Conservation (phyloP, 2,329 filamentous ascomycete species). For the Scytalidium sp. region DNA sequence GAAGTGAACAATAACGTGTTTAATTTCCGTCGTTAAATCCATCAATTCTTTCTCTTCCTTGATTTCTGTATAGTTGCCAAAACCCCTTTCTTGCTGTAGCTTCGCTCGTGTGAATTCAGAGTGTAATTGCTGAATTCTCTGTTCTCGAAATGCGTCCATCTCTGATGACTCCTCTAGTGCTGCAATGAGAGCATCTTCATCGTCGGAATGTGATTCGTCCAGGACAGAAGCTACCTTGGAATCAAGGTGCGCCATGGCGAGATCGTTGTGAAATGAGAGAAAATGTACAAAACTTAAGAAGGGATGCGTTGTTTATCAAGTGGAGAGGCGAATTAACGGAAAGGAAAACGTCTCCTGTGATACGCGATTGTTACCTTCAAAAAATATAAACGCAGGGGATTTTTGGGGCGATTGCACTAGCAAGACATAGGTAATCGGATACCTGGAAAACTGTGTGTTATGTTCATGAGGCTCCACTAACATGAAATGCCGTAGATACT, state of each 20-base stretch:
- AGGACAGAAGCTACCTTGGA: constrained; percentile 47
- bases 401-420: too few species aligned
- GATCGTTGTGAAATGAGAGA: constrained; percentile 2
- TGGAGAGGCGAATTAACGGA: constrained; percentile 2
- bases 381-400: neutral
- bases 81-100: constrained; percentile 44
- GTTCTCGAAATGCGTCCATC: constrained; percentile 52
- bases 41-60: constrained; percentile 56
- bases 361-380: neutral
- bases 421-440: too few species aligned
- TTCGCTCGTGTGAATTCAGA: constrained; percentile 51
- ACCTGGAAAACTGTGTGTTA: too few species aligned
- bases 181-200: constrained; percentile 57
- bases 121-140: constrained; percentile 55
- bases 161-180: constrained; percentile 50
- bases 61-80: constrained; percentile 52
- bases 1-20: constrained; percentile 37
- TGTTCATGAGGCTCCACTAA: too few species aligned
- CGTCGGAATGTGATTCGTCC: constrained; percentile 37
- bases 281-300: neutral
- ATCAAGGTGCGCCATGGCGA: constrained; percentile 43
- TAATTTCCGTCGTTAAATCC: constrained; percentile 38
- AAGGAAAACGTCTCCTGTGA: constrained; percentile 7
- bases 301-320: neutral
- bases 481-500: too few species aligned